Evolutionary conservation across 176 grass and related monocot genomes (phyloP).

Genomic region (Hyparrhenia diplandra): DNA sequence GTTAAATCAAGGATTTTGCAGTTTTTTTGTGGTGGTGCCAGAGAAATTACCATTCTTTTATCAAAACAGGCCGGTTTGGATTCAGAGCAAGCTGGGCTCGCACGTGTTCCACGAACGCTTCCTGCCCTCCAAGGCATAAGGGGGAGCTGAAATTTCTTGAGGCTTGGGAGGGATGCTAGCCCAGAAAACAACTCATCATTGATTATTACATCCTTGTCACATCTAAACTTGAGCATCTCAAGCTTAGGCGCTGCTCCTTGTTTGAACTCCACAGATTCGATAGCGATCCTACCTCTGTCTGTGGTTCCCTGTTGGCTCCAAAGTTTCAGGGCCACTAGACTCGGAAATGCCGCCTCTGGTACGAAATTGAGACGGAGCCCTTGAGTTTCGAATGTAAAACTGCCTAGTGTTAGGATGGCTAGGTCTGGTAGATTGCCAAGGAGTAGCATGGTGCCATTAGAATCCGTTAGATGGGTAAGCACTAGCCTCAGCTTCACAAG

Average conservation of each 20-base stretch:
- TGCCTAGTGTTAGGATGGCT: neutral
- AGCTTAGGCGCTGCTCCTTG: neutral
- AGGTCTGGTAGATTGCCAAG: neutral
- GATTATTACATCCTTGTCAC: neutral
- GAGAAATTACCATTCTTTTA: neutral
- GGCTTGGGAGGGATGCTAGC: neutral
- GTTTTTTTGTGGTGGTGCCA: neutral
- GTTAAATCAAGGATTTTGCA: neutral
- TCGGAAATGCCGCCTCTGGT: neutral
- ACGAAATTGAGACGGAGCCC: neutral
- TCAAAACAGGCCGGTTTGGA: too few species aligned
- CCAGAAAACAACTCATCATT: neutral
- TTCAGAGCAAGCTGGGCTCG: neutral
- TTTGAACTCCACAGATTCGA: neutral
- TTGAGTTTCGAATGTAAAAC: neutral
- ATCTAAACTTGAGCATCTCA: neutral
- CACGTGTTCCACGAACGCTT: neutral
- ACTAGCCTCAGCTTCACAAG: neutral
- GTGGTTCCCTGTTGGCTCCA: rapidly evolving
- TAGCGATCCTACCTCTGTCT: neutral
- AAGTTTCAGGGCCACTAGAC: neutral
- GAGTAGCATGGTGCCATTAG: neutral
- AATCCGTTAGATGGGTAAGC: neutral
- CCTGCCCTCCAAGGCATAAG: too few species aligned
- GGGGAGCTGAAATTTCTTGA: neutral